phyloP scores from a whole-genome alignment of 2,329 filamentous ascomycete genomes.

The Fusarium sulawesiense region DNA sequence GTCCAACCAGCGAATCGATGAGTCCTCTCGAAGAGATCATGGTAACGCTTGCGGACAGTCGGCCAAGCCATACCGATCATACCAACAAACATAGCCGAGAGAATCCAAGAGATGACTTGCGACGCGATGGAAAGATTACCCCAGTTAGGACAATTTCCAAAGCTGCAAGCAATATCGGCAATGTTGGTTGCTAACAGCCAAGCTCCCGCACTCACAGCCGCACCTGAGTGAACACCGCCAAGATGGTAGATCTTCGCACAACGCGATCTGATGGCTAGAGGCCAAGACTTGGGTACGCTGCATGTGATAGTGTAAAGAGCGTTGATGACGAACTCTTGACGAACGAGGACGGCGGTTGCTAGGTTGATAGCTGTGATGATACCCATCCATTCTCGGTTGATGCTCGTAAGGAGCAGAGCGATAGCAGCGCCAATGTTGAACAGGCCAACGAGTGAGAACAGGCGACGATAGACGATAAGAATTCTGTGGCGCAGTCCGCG shows the following conservation, averaged over 20 bases:
- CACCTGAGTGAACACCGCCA: conserved; percentile 63
- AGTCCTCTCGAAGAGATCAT: conserved; percentile 76
- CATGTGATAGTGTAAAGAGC: conserved; percentile 59
- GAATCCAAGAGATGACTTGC: conserved; percentile 65
- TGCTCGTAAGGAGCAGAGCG: conserved; percentile 52
- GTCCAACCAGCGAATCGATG: conserved; percentile 80
- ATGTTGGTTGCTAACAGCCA: conserved; percentile 60
- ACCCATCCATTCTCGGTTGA: conserved; percentile 53
- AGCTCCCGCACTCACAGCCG: conserved; percentile 59
- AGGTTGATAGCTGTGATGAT: conserved; percentile 62
- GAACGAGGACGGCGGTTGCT: conserved; percentile 60
- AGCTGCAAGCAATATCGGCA: conserved; percentile 39
- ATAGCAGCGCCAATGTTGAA: conserved; percentile 62
- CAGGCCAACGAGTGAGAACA: conserved; percentile 66
- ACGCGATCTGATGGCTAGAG: conserved; percentile 59
- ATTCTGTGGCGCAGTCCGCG: conserved; percentile 57
- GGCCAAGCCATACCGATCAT: conserved; percentile 75
- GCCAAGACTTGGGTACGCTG: conserved; percentile 58
- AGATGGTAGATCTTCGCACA: conserved; percentile 64
- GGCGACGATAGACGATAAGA: conserved; percentile 65
- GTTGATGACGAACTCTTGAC: conserved; percentile 66
- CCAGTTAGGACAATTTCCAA: conserved; percentile 36
- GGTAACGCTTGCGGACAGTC: conserved; percentile 67
- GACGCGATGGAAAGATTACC: conserved; percentile 52
- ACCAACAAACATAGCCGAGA: conserved; percentile 66